Evolutionary conservation across 108 stramenopile species (phyloP).

Genomic region (Cyclotella kingstonii): DNA sequence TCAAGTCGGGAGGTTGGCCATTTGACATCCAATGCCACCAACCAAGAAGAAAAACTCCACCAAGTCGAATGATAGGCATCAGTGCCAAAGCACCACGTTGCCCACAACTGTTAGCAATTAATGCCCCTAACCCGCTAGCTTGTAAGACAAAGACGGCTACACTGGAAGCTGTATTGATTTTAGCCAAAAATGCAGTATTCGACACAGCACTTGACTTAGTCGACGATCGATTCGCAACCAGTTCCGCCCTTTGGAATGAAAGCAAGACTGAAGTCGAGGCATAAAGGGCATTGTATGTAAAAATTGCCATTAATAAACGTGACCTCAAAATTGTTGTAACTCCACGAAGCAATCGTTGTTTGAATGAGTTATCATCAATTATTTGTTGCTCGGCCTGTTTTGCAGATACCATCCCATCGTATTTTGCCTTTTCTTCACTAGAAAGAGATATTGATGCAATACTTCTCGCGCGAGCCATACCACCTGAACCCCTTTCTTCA

Average conservation of each 20-base stretch:
- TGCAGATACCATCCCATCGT: neutral
- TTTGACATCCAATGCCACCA: constrained; percentile 76
- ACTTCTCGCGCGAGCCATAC: constrained; percentile 36
- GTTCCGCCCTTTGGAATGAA: constrained; percentile 83
- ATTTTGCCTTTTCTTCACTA: constrained; percentile 17
- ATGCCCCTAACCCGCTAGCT: constrained; percentile 77
- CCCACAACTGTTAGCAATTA: constrained; percentile 63
- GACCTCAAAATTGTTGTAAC: constrained; percentile 82
- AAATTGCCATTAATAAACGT: constrained; percentile 84
- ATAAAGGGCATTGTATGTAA: constrained; percentile 90
- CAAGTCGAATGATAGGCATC: constrained; percentile 77
- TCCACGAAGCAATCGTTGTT: constrained; percentile 77
- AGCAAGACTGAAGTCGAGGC: constrained; percentile 78
- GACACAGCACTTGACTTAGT: constrained; percentile 49
- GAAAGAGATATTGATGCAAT: constrained; percentile 12
- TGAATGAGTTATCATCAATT: constrained; percentile 76
- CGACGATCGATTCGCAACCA: constrained; percentile 71
- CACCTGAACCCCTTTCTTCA: constrained; percentile 7
- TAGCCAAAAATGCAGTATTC: constrained; percentile 87
- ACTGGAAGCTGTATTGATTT: constrained; percentile 77
- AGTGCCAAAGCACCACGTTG: constrained; percentile 71
- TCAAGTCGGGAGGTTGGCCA: constrained; percentile 75
- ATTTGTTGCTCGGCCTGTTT: constrained; percentile 21
- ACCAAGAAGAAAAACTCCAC: constrained; percentile 61
- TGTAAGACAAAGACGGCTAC: constrained; percentile 82